phyloP scores from a whole-genome alignment of 73 alveolate species.

The Urostyla sp. region DNA sequence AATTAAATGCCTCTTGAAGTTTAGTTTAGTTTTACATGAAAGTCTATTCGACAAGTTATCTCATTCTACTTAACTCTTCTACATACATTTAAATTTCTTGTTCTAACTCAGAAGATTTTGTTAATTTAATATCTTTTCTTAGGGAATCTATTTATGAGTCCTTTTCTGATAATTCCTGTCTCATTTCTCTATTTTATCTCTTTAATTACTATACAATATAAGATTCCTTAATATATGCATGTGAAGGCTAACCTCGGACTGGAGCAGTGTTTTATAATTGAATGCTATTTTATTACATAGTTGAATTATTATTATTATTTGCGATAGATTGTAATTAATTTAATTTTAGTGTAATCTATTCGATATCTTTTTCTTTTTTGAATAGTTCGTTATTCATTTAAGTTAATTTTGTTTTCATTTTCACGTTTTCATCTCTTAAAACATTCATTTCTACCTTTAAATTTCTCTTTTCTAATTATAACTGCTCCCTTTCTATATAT shows the following conservation, averaged over 20 bases:
- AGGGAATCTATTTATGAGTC: slow-evolving; percentile 29
- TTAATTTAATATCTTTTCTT: slow-evolving; percentile 45
- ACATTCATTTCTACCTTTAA: slow-evolving; percentile 42
- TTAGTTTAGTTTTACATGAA: neutral
- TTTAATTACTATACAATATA: slow-evolving; percentile 28
- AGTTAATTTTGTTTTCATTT: slow-evolving; percentile 63
- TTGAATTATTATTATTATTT: neutral
- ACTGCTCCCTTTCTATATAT: slow-evolving; percentile 61
- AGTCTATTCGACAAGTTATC: slow-evolving; percentile 20
- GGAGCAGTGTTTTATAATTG: neutral
- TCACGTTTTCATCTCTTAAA: slow-evolving; percentile 57
- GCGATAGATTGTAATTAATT: neutral
- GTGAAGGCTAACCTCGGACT: slow-evolving; percentile 6
- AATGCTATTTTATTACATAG: neutral
- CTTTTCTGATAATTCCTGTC: slow-evolving; percentile 32
- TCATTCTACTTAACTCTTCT: slow-evolving; percentile 64
- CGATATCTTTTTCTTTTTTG: slow-evolving; percentile 59
- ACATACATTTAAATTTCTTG: slow-evolving; percentile 54
- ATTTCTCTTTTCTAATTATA: slow-evolving; percentile 31
- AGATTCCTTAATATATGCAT: slow-evolving; percentile 40
- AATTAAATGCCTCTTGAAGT: neutral
- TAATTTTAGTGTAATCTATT: neutral
- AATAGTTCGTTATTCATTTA: slow-evolving; percentile 39
- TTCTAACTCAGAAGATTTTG: slow-evolving; percentile 62
- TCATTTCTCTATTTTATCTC: slow-evolving; percentile 47